Evolutionary conservation across 2,329 filamentous ascomycete species (phyloP), one percentile per base, ranked within the genome.

Genomic region (Neofusicoccum sp.): DNA sequence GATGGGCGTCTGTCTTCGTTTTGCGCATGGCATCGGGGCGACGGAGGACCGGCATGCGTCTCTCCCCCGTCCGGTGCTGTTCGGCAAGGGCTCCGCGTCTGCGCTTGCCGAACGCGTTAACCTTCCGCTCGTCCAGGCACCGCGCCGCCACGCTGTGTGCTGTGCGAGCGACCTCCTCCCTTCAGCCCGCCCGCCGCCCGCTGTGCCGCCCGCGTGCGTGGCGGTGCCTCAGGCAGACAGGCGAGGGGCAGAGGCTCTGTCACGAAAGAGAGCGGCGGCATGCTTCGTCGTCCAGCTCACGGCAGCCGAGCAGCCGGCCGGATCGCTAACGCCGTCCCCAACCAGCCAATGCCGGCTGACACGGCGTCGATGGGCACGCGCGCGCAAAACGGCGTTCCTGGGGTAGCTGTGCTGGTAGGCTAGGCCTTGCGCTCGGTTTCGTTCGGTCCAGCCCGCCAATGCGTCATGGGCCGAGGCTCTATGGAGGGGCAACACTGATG

Each of bases 381-480:
- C n/a, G 47, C 14, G 14, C 20, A 24, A 38, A n/a, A 24, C 20
- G 20, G 2, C 2, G 30, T 56, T 26, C 51, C 51, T 40, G 51
- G 51, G 51, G 31, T 16, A 38, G 14, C 9, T 43, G 43, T 11
- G 20, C 36, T 30, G 51, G 51, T 36, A 58, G 43, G 54, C 41
- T 58, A 47, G 14, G 16, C 36, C 28, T 58, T 16, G 54, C 24
- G 40, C 51, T 56, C 51, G 51, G 51, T 56, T 56, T 56, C 51
- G 38, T 43, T 56, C 51, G 51, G 51, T 56, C 51, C 51, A 56
- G 51, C 51, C 51, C 51, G 51, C 54, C 12, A 31, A 33, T 59
- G 57, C 57, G 57, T 59, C 41, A 59, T 59, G 57, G 51, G 57
- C 57, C 57, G 57, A 59, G 57, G 57, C 57, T 59, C 33, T 40